Evolutionary conservation across 2,329 filamentous ascomycete genomes (phyloP).

Genomic region (Hypoxylon sp.): DNA sequence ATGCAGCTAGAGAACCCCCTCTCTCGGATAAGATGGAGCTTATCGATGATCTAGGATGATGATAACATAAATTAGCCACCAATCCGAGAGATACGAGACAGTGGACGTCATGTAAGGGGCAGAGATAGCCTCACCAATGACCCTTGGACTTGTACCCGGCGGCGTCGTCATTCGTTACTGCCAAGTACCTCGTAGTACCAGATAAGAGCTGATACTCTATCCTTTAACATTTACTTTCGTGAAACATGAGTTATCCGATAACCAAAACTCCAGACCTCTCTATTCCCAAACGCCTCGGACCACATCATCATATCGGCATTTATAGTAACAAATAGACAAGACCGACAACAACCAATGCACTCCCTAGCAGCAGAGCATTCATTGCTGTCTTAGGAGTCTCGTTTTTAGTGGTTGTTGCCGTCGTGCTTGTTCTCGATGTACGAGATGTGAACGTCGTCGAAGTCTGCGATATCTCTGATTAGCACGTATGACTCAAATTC

Average conservation of each 20-base stretch:
- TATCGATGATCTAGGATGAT: background rate
- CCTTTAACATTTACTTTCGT: background rate
- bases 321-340: constrained; percentile 12
- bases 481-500: background rate
- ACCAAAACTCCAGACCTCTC: background rate
- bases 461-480: constrained; percentile 6
- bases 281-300: background rate
- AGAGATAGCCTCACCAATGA: background rate
- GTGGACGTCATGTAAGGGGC: background rate
- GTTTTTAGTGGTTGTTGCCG: constrained; percentile 3
- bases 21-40: background rate
- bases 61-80: background rate
- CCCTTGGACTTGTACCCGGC: background rate
- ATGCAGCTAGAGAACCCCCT: background rate
- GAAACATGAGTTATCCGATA: background rate
- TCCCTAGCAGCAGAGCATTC: background rate
- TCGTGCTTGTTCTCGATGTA: constrained; percentile 12
- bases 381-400: background rate
- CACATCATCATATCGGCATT: background rate
- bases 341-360: constrained; percentile 5
- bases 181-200: background rate
- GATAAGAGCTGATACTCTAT: background rate
- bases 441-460: constrained; percentile 4
- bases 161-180: background rate
- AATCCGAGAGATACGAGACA: background rate